phyloP scores from a whole-genome alignment of 768 basidiomycete genomes.

The Suillus clintonianus region DNA sequence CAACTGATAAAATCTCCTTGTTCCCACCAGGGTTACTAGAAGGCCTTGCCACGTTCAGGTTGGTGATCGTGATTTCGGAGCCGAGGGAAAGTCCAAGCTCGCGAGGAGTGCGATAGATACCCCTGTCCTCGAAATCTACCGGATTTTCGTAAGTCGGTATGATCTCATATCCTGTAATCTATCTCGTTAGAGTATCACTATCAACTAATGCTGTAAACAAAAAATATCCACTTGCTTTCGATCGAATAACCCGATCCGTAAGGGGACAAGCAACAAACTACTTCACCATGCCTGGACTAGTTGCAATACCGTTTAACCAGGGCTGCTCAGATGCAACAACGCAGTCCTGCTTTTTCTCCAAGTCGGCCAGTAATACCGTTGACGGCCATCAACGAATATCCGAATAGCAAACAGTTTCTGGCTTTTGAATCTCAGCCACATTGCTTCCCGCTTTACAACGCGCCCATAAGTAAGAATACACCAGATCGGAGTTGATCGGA shows the following conservation, averaged over 20 bases:
- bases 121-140: background rate
- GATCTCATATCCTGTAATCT: background rate
- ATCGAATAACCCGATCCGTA: conserved; percentile 25
- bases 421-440: conserved; percentile 28
- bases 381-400: conserved; percentile 28
- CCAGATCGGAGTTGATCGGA: background rate
- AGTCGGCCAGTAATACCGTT: conserved; percentile 27
- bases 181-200: background rate
- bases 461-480: background rate
- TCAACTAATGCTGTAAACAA: background rate
- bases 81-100: conserved; percentile 1
- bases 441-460: conserved; percentile 31
- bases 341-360: conserved; percentile 24
- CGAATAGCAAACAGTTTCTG: conserved; percentile 21
- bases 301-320: conserved; percentile 23
- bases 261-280: conserved; percentile 22
- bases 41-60: background rate
- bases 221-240: conserved; percentile 15
- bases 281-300: conserved; percentile 16
- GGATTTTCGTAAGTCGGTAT: background rate
- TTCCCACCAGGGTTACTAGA: too few species aligned
- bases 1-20: too few species aligned
- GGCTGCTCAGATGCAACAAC: background rate
- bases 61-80: background rate
- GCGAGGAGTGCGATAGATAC: background rate